These are phyloP conservation scores for Eimeria praecox DNA, from an alignment of 169 alveolate species.

Conservation along the genomic window DNA sequence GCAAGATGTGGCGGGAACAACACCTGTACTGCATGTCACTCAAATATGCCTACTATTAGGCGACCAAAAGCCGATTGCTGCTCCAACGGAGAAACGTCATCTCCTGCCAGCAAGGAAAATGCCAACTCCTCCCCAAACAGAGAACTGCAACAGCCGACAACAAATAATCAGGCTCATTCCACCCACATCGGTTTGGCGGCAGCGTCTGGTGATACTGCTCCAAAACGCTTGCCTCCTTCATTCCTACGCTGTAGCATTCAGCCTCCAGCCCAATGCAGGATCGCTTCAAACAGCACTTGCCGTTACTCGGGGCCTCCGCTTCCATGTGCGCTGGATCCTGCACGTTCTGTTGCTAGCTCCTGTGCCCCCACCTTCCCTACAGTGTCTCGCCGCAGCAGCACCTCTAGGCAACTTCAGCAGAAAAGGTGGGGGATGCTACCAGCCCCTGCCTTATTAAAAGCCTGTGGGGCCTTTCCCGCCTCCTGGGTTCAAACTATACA, in stretches of 20 bases:
- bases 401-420: neutral
- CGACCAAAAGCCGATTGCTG: neutral
- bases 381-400: neutral
- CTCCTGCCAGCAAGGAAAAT: neutral
- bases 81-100: neutral
- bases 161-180: neutral
- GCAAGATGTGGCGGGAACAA: neutral
- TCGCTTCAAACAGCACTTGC: neutral
- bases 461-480: conserved; percentile 30
- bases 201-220: neutral
- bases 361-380: neutral
- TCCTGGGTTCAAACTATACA: conserved; percentile 9
- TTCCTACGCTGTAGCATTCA: neutral
- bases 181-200: neutral
- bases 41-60: neutral
- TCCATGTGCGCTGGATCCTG: neutral
- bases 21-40: neutral
- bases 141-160: neutral
- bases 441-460: neutral
- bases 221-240: neutral
- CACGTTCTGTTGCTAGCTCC: neutral
- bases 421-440: neutral
- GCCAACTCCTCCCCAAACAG: neutral
- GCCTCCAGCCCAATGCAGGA: neutral
- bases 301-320: neutral